Conservation (phyloP, 345 rosid genomes). For the Eucalyptus pumila region DNA sequence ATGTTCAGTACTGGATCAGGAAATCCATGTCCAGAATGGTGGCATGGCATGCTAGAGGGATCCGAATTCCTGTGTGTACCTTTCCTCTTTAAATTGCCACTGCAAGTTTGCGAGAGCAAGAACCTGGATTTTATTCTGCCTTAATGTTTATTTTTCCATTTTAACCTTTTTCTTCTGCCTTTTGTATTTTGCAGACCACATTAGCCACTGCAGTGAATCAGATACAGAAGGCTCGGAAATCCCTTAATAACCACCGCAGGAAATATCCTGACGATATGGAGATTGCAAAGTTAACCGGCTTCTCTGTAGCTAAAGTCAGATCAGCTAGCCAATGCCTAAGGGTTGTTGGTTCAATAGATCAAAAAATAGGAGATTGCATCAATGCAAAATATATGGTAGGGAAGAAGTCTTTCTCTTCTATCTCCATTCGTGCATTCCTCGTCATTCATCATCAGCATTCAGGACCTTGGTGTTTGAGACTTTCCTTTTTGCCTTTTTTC, state of each 20-base stretch:
- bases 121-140: not conserved
- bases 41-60: conserved; percentile 46
- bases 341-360: conserved; percentile 72
- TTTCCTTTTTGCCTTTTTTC: not conserved
- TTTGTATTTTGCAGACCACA: conserved; percentile 14
- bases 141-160: not conserved
- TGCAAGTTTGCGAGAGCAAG: not conserved
- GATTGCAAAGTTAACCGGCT: conserved; percentile 48
- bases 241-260: conserved; percentile 29
- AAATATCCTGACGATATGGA: conserved; percentile 47
- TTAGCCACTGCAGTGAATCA: conserved; percentile 35
- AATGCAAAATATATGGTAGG: conserved; percentile 48
- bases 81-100: not conserved
- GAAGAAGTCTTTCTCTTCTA: not conserved
- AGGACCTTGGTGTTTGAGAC: not conserved
- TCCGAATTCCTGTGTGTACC: conserved; percentile 52
- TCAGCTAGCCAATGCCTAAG: conserved; percentile 59
- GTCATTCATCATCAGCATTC: not conserved
- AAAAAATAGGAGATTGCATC: conserved; percentile 37
- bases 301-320: conserved; percentile 50
- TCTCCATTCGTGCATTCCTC: not conserved
- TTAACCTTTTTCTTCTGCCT: not conserved
- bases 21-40: conserved; percentile 59
- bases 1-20: conserved; percentile 80
- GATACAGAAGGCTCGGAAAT: conserved; percentile 60